phyloP scores from a whole-genome alignment of 2,329 filamentous ascomycete species.

The Chaetomium sp. region DNA sequence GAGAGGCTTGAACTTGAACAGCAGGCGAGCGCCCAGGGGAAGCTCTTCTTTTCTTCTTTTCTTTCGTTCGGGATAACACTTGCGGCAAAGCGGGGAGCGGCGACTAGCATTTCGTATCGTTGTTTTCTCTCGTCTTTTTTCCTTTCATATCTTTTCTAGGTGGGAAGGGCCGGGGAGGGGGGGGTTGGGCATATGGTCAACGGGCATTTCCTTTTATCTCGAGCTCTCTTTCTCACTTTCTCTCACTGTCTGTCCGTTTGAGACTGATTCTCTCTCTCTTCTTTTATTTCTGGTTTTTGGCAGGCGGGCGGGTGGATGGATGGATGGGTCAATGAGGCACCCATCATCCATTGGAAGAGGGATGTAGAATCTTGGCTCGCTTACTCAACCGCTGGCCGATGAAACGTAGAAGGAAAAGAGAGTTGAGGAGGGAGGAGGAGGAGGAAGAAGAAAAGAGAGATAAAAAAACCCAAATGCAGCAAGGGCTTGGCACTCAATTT shows the following conservation, averaged over 20 bases:
- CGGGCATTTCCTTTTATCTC: constrained; percentile 10
- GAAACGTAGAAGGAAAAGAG: too few species aligned
- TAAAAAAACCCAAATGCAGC: background rate
- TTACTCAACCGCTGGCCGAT: too few species aligned
- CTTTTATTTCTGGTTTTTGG: constrained; percentile 7
- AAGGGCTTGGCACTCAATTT: background rate
- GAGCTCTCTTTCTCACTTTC: constrained; percentile 7
- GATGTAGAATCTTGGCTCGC: too few species aligned
- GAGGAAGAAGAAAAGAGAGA: background rate
- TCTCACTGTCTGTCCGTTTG: background rate
- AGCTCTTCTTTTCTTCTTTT: background rate
- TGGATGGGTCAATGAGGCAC: background rate
- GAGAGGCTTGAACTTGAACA: background rate
- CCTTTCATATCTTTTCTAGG: constrained; percentile 11
- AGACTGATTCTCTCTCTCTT: constrained; percentile 4
- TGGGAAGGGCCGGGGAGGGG: constrained; percentile 13
- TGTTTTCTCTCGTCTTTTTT: too few species aligned
- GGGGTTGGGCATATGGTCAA: constrained; percentile 10
- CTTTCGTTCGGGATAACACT: too few species aligned
- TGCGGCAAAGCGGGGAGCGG: constrained; percentile 2
- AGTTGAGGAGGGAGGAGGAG: too few species aligned
- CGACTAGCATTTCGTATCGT: background rate
- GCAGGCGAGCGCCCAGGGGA: background rate
- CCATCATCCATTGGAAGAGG: too few species aligned
- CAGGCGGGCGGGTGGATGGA: constrained; percentile 13